Percentiles rank a stretch among this genome's conserved stretches.
Evolutionary conservation across 768 basidiomycete genomes (phyloP).

Genomic region (Lentinula edodes): DNA sequence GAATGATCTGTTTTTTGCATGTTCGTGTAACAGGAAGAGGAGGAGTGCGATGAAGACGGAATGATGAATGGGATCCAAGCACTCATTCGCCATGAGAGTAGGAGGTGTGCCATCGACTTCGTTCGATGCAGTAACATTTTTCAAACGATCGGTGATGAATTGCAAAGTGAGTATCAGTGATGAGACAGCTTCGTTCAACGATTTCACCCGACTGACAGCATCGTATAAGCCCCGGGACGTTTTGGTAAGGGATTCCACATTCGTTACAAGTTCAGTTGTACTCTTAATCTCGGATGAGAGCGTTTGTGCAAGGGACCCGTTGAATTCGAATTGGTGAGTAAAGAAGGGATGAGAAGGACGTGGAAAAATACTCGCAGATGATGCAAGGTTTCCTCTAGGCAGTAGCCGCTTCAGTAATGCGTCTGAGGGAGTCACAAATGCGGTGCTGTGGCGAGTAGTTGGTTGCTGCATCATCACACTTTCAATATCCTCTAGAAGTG

Average conservation of each 20-base stretch:
- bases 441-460: slow-evolving; percentile 55
- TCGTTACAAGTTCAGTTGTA: slow-evolving; percentile 44
- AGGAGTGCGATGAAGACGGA: slow-evolving; percentile 67
- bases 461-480: slow-evolving; percentile 67
- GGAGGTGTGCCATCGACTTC: slow-evolving; percentile 71
- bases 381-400: slow-evolving; percentile 56
- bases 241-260: slow-evolving; percentile 52
- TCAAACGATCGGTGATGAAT: slow-evolving; percentile 42
- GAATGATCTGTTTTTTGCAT: slow-evolving; percentile 32
- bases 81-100: slow-evolving; percentile 48
- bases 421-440: slow-evolving; percentile 61
- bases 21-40: slow-evolving; percentile 52
- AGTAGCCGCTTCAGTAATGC: slow-evolving; percentile 59
- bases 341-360: slow-evolving; percentile 65
- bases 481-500: slow-evolving; percentile 70
- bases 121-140: slow-evolving; percentile 43
- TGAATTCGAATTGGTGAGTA: slow-evolving; percentile 54
- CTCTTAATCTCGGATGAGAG: slow-evolving; percentile 55
- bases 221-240: slow-evolving; percentile 60
- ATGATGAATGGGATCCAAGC: slow-evolving; percentile 57
- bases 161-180: slow-evolving; percentile 34
- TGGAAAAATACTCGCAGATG: slow-evolving; percentile 53
- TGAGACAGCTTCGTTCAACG: slow-evolving; percentile 35
- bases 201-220: slow-evolving; percentile 59
- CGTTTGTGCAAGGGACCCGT: slow-evolving; percentile 41